Percentiles rank a stretch among this genome's conserved stretches.
phyloP scores from a whole-genome alignment of 257 asterid species.

The Fraxinus excelsior region DNA sequence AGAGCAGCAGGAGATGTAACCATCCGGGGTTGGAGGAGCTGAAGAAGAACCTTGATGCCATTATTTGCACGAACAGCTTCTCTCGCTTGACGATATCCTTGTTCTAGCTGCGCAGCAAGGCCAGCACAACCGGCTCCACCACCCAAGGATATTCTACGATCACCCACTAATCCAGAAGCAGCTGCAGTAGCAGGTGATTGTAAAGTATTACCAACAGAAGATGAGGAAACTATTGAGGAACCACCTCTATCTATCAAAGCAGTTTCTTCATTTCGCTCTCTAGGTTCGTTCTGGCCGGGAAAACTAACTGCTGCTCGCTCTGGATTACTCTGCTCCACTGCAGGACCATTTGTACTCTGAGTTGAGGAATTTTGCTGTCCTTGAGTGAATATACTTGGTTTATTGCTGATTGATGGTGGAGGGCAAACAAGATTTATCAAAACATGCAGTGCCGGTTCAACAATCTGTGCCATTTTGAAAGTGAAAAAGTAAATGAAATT shows the following conservation, averaged over 20 bases:
- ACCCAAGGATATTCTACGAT: constrained; percentile 88
- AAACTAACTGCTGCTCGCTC: constrained; percentile 52
- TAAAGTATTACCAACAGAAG: constrained; percentile 43
- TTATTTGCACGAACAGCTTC: constrained; percentile 98
- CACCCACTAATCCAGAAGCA: constrained; percentile 95
- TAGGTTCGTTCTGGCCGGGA: constrained; percentile 53
- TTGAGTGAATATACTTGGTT: constrained; percentile 63
- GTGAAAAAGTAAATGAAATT: constrained; percentile 2
- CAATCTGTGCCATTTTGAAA: constrained; percentile 60
- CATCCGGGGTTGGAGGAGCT: constrained; percentile 95
- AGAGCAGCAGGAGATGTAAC: constrained; percentile 93
- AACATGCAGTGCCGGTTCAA: constrained; percentile 85
- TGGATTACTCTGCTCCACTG: constrained; percentile 47
- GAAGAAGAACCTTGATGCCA: constrained; percentile 95
- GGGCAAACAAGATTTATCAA: constrained; percentile 96
- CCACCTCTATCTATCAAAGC: constrained; percentile 64
- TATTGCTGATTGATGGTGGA: constrained; percentile 97
- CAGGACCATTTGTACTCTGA: constrained; percentile 60
- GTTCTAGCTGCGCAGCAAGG: constrained; percentile 98
- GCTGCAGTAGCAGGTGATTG: constrained; percentile 61
- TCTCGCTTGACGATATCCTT: constrained; percentile 91
- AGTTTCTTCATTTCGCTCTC: constrained; percentile 71
- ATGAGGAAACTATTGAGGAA: constrained; percentile 38
- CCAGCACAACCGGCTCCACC: constrained; percentile 97
- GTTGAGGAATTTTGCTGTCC: constrained; percentile 62